A percentile compares a stretch with the other conserved stretches of the same genome.
Conservation (phyloP, 768 basidiomycete genomes). For the Mycena leptocephala region DNA sequence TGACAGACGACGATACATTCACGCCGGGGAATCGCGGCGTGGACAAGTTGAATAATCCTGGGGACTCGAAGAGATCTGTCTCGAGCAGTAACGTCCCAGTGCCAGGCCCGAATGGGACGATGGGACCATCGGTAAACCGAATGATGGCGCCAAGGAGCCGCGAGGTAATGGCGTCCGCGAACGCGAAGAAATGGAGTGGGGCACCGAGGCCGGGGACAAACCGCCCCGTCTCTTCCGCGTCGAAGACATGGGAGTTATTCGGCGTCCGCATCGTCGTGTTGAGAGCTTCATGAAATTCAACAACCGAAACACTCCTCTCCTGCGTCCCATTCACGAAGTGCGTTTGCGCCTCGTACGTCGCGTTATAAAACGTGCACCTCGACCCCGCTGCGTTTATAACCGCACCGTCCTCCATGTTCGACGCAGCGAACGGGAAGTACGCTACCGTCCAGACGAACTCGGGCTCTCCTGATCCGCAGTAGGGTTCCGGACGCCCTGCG, state of each 20-base stretch:
- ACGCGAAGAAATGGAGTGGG: neutral
- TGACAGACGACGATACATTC: neutral
- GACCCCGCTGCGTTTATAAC: constrained; percentile 24
- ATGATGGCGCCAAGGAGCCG: neutral
- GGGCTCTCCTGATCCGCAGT: too few relatives aligned
- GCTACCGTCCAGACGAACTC: constrained; percentile 9
- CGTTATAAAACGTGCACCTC: constrained; percentile 21
- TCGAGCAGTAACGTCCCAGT: neutral
- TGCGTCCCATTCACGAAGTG: constrained; percentile 22
- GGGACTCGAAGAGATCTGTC: constrained; percentile 3
- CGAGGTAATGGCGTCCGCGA: neutral
- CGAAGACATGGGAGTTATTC: neutral
- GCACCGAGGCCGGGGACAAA: neutral
- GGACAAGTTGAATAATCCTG: neutral
- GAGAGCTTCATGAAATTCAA: constrained; percentile 4
- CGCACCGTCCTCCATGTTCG: neutral
- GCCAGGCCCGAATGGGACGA: too few relatives aligned
- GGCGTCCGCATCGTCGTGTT: constrained; percentile 5
- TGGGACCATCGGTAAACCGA: neutral
- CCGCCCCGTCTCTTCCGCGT: neutral
- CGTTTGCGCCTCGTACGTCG: neutral
- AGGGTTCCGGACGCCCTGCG: too few relatives aligned
- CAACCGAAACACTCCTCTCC: neutral
- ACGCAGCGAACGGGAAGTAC: neutral
- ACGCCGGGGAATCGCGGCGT: neutral